These are phyloP conservation scores for Acacia confusa DNA, from an alignment of 306 rosid species.

Conservation along the genomic window DNA sequence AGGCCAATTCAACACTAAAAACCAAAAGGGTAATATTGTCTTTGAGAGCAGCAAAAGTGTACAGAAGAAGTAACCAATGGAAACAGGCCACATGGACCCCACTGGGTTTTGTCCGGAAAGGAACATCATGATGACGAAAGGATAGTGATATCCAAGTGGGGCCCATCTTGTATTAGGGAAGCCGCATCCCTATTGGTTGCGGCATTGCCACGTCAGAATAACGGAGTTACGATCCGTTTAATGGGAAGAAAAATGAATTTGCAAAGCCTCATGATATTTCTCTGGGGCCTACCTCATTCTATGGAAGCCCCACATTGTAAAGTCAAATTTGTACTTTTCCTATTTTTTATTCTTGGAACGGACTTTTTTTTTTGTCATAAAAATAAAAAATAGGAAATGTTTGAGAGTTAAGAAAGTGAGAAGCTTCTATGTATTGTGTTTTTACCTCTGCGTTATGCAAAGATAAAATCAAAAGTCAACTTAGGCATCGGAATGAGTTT, in stretches of 20 bases:
- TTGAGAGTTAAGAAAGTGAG: neutral
- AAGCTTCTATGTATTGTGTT: neutral
- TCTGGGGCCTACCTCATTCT: conserved; percentile 35
- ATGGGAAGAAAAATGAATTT: neutral
- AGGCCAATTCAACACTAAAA: neutral
- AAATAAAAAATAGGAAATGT: neutral
- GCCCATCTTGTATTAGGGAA: conserved; percentile 35
- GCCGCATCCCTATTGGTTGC: conserved; percentile 54
- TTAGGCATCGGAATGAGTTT: neutral
- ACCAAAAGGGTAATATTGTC: neutral
- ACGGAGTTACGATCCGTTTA: conserved; percentile 1
- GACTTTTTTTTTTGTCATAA: neutral
- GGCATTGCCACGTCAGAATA: conserved; percentile 32
- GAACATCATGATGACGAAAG: conserved; percentile 23
- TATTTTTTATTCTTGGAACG: neutral
- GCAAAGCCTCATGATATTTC: conserved; percentile 19
- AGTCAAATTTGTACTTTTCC: conserved; percentile 27
- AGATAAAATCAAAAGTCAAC: neutral
- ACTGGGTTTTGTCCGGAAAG: neutral
- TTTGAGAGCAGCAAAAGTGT: neutral
- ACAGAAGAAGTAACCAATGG: conserved; percentile 25
- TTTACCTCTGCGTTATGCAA: neutral
- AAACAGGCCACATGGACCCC: conserved; percentile 19
- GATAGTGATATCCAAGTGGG: conserved; percentile 41
- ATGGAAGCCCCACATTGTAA: conserved; percentile 33